These are phyloP conservation scores for Annona squamosa DNA, from an alignment of 164 flowering plant species.

Conservation along the genomic window DNA sequence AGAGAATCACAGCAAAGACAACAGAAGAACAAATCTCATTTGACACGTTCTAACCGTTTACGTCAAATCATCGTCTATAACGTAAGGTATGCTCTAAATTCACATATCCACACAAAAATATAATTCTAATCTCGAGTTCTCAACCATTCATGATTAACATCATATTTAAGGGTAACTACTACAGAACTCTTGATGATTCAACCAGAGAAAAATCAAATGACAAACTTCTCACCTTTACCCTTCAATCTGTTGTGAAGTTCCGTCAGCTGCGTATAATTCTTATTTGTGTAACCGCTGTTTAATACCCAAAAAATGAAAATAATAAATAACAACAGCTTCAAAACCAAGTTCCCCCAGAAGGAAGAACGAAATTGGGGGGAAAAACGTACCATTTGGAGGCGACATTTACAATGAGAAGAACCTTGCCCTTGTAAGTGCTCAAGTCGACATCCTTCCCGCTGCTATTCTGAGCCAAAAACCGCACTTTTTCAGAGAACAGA, in stretches of 20 bases:
- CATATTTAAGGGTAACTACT: neutral
- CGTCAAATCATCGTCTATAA: too few species aligned
- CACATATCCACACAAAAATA: too few species aligned
- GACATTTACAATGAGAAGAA: constrained; percentile 76
- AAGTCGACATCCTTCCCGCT: constrained; percentile 63
- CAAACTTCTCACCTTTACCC: constrained; percentile 40
- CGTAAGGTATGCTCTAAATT: too few species aligned
- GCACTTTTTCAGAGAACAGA: neutral
- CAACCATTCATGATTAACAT: too few species aligned
- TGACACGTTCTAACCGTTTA: too few species aligned
- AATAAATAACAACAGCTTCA: neutral
- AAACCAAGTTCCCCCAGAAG: neutral
- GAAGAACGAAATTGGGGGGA: neutral
- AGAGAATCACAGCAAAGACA: too few species aligned
- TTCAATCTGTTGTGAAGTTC: constrained; percentile 68
- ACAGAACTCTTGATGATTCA: neutral
- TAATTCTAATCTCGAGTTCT: too few species aligned
- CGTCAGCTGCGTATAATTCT: constrained; percentile 70
- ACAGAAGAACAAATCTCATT: too few species aligned
- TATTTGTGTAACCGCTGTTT: constrained; percentile 62
- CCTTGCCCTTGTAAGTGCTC: constrained; percentile 63
- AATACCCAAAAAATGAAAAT: constrained; percentile 6
- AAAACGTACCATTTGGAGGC: constrained; percentile 77
- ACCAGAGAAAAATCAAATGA: neutral
- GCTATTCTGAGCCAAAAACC: constrained; percentile 40